Conservation (phyloP, 192 early-diverging fungal genomes). For the Chytriomyces confervae region DNA sequence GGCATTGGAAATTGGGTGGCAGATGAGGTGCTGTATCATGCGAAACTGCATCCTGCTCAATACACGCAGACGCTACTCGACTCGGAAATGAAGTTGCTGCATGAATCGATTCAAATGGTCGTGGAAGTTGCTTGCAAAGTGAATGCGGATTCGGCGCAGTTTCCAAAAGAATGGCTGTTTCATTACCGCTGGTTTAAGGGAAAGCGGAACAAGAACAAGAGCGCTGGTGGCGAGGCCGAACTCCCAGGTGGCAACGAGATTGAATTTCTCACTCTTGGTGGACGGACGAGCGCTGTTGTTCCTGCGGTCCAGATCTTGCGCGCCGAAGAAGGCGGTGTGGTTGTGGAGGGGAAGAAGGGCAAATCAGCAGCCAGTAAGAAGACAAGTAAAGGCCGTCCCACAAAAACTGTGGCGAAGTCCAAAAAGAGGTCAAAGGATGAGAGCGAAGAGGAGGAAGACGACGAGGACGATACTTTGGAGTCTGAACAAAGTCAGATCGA, state of each 20-base stretch:
- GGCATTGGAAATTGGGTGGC: slow-evolving; percentile 91
- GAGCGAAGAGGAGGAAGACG: no score
- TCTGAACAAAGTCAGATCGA: no score
- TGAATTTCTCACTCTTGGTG: slow-evolving; percentile 72
- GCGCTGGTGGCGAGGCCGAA: slow-evolving; percentile 50
- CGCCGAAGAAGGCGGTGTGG: background rate
- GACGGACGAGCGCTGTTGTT: slow-evolving; percentile 70
- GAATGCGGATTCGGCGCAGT: slow-evolving; percentile 71
- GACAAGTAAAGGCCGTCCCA: background rate
- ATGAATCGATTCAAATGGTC: slow-evolving; percentile 56
- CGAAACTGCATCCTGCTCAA: slow-evolving; percentile 72
- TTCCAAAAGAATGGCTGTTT: slow-evolving; percentile 80
- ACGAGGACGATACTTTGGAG: no score
- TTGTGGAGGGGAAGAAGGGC: background rate
- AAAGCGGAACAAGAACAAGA: background rate
- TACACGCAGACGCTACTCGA: slow-evolving; percentile 53
- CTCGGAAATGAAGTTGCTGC: slow-evolving; percentile 53
- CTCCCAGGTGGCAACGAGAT: slow-evolving; percentile 67
- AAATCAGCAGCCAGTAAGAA: background rate
- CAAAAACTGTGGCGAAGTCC: no score
- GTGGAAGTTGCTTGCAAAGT: slow-evolving; percentile 59
- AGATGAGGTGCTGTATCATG: slow-evolving; percentile 80
- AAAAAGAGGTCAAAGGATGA: no score
- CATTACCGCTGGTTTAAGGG: slow-evolving; percentile 61
- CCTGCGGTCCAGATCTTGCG: slow-evolving; percentile 61